phyloP scores from a whole-genome alignment of 140 eudicot genomes.

The Flaveria floridana region DNA sequence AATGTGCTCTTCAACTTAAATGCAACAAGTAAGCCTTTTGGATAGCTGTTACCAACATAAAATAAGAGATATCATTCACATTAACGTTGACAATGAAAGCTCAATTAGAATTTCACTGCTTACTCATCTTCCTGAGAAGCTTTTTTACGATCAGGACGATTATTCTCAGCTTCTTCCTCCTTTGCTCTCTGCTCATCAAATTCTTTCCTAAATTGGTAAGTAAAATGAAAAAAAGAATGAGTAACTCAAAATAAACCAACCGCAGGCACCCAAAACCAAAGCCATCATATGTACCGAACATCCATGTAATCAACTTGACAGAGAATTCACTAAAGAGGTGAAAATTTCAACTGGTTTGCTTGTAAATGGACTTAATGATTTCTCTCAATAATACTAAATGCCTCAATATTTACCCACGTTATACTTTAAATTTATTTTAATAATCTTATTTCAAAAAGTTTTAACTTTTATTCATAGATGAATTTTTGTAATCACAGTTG shows the following conservation, averaged over 20 bases:
- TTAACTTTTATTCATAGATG: background rate
- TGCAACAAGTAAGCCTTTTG: slow-evolving; percentile 82
- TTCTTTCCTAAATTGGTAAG: slow-evolving; percentile 57
- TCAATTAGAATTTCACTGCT: slow-evolving; percentile 23
- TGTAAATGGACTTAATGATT: background rate
- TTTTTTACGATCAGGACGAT: slow-evolving; percentile 48
- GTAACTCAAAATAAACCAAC: background rate
- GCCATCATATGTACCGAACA: background rate
- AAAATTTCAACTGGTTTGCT: background rate
- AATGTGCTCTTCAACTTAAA: slow-evolving; percentile 62
- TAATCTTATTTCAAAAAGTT: background rate
- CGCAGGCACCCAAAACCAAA: background rate
- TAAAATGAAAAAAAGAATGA: background rate
- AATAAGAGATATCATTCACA: slow-evolving; percentile 7
- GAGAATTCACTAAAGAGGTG: background rate
- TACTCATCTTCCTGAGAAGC: slow-evolving; percentile 58
- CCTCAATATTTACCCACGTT: too few relatives aligned
- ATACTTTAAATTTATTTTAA: background rate
- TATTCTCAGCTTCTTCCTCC: slow-evolving; percentile 53
- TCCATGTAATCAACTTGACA: background rate
- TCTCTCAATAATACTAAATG: too few relatives aligned
- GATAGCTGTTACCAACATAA: slow-evolving; percentile 58
- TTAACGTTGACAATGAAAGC: background rate
- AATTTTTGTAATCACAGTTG: background rate
- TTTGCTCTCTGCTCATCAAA: slow-evolving; percentile 74